Conservation (phyloP, 352 stramenopile species). For the Achlya hypogyna region DNA sequence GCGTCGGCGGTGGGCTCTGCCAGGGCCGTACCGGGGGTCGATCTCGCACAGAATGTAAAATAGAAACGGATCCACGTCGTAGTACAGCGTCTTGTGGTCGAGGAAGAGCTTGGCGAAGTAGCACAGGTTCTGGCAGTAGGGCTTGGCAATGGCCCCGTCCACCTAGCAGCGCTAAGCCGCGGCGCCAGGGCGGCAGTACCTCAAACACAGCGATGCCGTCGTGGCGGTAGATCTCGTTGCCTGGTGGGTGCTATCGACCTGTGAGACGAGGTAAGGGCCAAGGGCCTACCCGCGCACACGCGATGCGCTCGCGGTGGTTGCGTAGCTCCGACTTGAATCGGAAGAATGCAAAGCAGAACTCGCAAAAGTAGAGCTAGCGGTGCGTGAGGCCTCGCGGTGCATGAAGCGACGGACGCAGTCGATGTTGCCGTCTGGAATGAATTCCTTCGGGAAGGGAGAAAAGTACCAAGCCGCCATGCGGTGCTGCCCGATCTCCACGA, state of each 20-base stretch:
- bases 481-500: constrained; percentile 90
- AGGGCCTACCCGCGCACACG: constrained; percentile 41
- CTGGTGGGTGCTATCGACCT: constrained; percentile 48
- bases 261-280: background rate
- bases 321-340: constrained; percentile 59
- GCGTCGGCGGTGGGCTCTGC: no score
- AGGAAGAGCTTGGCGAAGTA: constrained; percentile 99
- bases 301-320: constrained; percentile 52
- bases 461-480: constrained; percentile 97
- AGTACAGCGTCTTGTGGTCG: constrained; percentile 99
- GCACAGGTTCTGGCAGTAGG: constrained; percentile 98
- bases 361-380: constrained; percentile 79
- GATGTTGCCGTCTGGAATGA: constrained; percentile 77
- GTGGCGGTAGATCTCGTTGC: constrained; percentile 91
- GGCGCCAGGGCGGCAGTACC: constrained; percentile 7
- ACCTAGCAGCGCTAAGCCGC: constrained; percentile 40
- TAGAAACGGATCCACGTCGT: constrained; percentile 99
- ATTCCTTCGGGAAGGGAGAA: constrained; percentile 95
- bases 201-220: constrained; percentile 94
- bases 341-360: constrained; percentile 86
- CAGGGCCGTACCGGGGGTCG: constrained; percentile 36
- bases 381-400: background rate
- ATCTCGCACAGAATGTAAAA: constrained; percentile 99
- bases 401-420: constrained; percentile 51
- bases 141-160: constrained; percentile 92